These are phyloP conservation scores for Myrica gale DNA, from an alignment of 306 rosid genomes.

Conservation along the genomic window DNA sequence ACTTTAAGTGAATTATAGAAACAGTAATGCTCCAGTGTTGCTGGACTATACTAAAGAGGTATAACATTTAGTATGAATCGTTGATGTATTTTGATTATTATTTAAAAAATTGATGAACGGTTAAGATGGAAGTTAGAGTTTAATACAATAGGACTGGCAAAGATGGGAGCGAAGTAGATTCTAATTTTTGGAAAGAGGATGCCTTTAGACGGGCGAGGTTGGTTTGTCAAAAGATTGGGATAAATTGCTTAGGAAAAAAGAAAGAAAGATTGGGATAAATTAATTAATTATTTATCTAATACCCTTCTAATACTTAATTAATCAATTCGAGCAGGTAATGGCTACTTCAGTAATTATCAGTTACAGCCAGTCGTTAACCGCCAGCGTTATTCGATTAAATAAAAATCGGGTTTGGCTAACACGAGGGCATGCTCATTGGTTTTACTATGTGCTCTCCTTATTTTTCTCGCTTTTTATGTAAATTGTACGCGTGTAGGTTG, in stretches of 20 bases:
- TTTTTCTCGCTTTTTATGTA: too few relatives aligned
- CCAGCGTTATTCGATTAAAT: too few relatives aligned
- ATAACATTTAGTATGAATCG: background rate
- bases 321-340: too few relatives aligned
- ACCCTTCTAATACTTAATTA: too few relatives aligned
- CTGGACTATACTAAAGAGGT: background rate
- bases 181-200: constrained; percentile 34
- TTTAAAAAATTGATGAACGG: background rate
- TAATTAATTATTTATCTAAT: too few relatives aligned
- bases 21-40: background rate
- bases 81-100: background rate
- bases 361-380: too few relatives aligned
- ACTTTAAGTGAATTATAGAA: background rate
- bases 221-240: background rate
- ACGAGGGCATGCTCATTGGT: too few relatives aligned
- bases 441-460: too few relatives aligned
- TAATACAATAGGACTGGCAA: background rate
- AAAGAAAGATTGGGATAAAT: background rate
- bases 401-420: too few relatives aligned
- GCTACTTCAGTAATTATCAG: too few relatives aligned
- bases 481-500: too few relatives aligned
- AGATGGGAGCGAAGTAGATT: constrained; percentile 22
- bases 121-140: background rate
- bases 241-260: too few relatives aligned
- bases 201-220: background rate